A percentile compares a stretch with the other conserved stretches of the same genome.
phyloP scores from a whole-genome alignment of 345 rosid genomes.

The Arabis hirsuta region DNA sequence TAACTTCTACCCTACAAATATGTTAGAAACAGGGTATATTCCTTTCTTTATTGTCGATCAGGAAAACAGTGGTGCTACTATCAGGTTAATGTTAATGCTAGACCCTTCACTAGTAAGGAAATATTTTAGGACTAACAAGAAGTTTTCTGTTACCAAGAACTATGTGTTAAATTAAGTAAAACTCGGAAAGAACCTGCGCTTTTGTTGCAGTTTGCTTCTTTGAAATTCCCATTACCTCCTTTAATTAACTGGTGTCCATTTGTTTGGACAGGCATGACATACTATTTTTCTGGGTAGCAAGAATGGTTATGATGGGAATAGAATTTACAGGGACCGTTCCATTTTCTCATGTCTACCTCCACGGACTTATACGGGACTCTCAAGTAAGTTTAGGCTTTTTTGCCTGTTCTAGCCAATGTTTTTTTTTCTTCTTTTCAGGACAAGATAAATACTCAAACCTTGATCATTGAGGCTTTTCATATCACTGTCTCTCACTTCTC shows the following conservation, averaged over 20 bases:
- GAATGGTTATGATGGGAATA: conserved; percentile 99
- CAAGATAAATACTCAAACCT: conserved; percentile 5
- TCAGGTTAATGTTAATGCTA: conserved; percentile 25
- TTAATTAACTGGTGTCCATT: conserved; percentile 27
- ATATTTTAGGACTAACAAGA: conserved; percentile 19
- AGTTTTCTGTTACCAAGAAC: conserved; percentile 16
- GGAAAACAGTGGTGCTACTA: conserved; percentile 25
- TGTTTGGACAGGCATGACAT: conserved; percentile 92
- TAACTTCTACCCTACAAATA: conserved; percentile 86
- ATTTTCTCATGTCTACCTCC: conserved; percentile 86
- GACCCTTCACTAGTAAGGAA: background rate
- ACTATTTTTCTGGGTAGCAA: conserved; percentile 98
- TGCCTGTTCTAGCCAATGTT: conserved; percentile 17
- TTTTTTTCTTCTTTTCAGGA: background rate
- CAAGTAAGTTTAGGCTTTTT: conserved; percentile 54
- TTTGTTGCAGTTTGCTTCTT: conserved; percentile 9
- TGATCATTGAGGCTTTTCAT: conserved; percentile 2
- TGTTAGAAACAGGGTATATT: conserved; percentile 94
- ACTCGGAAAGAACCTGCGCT: conserved; percentile 19
- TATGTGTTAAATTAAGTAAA: conserved; percentile 13
- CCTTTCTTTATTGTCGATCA: conserved; percentile 18
- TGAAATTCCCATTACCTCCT: conserved; percentile 10
- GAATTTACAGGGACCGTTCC: conserved; percentile 97
- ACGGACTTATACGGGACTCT: conserved; percentile 93
- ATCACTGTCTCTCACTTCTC: conserved; percentile 5